Conservation (phyloP, 2,329 filamentous ascomycete genomes). For the Fusarium clavum region DNA sequence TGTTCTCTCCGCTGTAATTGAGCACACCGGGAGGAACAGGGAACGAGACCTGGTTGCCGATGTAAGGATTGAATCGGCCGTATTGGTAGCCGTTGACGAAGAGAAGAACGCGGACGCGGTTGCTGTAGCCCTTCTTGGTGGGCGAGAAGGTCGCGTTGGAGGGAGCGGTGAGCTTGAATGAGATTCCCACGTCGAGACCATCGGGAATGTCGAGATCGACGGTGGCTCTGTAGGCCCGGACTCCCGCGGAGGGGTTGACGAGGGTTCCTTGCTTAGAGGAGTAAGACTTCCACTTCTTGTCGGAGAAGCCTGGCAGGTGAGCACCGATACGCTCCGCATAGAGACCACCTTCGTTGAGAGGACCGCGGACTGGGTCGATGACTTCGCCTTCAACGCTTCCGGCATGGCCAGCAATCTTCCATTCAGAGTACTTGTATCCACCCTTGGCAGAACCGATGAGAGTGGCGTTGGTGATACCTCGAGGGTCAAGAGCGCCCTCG, state of each 20-base stretch:
- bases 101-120: conserved; percentile 62
- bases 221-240: conserved; percentile 66
- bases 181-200: conserved; percentile 66
- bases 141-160: conserved; percentile 54
- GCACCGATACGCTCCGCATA: conserved; percentile 68
- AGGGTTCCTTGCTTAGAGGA: conserved; percentile 50
- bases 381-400: conserved; percentile 59
- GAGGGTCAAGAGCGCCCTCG: conserved; percentile 58
- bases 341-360: conserved; percentile 68
- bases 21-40: conserved; percentile 70
- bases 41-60: conserved; percentile 70
- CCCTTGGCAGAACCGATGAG: conserved; percentile 54
- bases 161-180: conserved; percentile 63
- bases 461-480: conserved; percentile 65
- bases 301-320: conserved; percentile 68
- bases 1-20: conserved; percentile 68
- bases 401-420: conserved; percentile 69
- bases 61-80: conserved; percentile 68
- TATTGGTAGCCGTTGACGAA: conserved; percentile 76
- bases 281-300: conserved; percentile 55
- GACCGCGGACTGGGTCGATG: conserved; percentile 67
- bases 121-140: conserved; percentile 47
- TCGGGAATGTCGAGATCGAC: conserved; percentile 62
- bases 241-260: conserved; percentile 61
- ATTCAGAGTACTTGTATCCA: conserved; percentile 59